phyloP scores from a whole-genome alignment of 2,329 filamentous ascomycete genomes.

The Dothidotthia symphoricarpi region DNA sequence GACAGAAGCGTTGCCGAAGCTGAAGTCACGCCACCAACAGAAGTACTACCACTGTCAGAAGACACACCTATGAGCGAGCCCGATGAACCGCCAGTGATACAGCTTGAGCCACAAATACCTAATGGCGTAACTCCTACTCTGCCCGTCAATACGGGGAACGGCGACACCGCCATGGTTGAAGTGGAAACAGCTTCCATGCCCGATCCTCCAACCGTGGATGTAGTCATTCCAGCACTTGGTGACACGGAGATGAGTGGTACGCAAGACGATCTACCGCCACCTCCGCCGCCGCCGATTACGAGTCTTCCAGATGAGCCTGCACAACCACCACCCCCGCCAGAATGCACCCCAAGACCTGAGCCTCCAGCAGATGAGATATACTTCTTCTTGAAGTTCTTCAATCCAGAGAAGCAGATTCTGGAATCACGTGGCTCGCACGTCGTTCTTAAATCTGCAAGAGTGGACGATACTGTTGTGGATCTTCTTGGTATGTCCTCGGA shows the following conservation, averaged over 20 bases:
- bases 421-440: conserved; percentile 36
- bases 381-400: conserved; percentile 44
- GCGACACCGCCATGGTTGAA: conserved; percentile 29
- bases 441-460: conserved; percentile 29
- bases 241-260: conserved; percentile 42
- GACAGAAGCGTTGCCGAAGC: conserved; percentile 4
- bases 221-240: conserved; percentile 14
- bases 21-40: conserved; percentile 7
- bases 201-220: conserved; percentile 24
- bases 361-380: conserved; percentile 39
- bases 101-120: conserved; percentile 3
- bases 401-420: conserved; percentile 37
- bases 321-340: conserved; percentile 19
- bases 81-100: conserved; percentile 23
- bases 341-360: conserved; percentile 19
- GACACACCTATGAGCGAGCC: conserved; percentile 44
- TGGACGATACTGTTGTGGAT: conserved; percentile 35
- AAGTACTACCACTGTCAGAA: conserved; percentile 16
- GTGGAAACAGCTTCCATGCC: conserved; percentile 11
- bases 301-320: conserved; percentile 15
- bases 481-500: conserved; percentile 31
- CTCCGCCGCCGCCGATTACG: conserved; percentile 22
- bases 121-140: conserved; percentile 5
- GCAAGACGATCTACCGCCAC: conserved; percentile 30
- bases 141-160: conserved; percentile 3